These are phyloP conservation scores for Xylariaceae sp. DNA, from an alignment of 2,329 filamentous ascomycete species.

Conservation along the genomic window DNA sequence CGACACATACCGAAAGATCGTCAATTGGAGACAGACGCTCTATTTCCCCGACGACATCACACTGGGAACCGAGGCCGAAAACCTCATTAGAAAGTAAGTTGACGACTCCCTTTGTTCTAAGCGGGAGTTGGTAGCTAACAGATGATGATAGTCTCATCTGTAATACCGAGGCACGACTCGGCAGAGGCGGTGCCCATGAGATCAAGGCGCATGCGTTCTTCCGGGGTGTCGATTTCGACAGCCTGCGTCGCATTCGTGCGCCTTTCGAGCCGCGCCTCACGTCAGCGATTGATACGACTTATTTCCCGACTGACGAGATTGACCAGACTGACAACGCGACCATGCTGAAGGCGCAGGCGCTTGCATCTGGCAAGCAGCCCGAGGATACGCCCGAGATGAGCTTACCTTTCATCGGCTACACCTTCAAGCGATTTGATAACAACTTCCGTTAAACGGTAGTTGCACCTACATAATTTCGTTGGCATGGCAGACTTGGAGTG, in stretches of 20 bases:
- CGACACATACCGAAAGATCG: constrained; percentile 98
- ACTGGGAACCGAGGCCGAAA: constrained; percentile 81
- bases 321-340: constrained; percentile 93
- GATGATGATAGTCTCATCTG: constrained; percentile 70
- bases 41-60: constrained; percentile 97
- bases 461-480: neutral
- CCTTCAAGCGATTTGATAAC: constrained; percentile 92
- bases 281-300: constrained; percentile 92
- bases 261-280: constrained; percentile 93
- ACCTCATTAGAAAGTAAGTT: constrained; percentile 80
- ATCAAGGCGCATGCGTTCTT: constrained; percentile 96
- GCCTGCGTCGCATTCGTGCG: constrained; percentile 83
- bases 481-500: neutral
- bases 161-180: constrained; percentile 87
- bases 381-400: constrained; percentile 92
- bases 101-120: neutral
- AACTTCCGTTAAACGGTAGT: constrained; percentile 51
- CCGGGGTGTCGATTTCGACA: constrained; percentile 92
- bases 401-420: constrained; percentile 92
- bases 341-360: constrained; percentile 75
- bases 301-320: constrained; percentile 98
- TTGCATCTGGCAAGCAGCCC: constrained; percentile 57
- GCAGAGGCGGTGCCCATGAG: constrained; percentile 78
- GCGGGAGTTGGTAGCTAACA: constrained; percentile 2
- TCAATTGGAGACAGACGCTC: constrained; percentile 92